Conservation (phyloP, 2,329 filamentous ascomycete genomes). For the Penicillium glabrum region DNA sequence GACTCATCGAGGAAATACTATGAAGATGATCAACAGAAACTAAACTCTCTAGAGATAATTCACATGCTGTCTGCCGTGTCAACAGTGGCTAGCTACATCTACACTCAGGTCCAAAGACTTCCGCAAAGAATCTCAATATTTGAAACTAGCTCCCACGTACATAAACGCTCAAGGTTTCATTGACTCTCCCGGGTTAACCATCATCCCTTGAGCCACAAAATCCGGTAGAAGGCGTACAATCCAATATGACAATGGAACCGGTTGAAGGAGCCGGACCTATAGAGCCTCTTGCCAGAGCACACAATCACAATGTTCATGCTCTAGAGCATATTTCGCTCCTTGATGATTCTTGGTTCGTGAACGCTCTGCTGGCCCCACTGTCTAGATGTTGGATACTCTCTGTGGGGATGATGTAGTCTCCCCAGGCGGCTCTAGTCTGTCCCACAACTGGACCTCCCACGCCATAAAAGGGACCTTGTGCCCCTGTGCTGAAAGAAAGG, state of each 20-base stretch:
- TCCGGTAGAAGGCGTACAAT: background rate
- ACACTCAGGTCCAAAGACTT: background rate
- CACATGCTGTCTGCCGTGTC: background rate
- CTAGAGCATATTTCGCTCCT: background rate
- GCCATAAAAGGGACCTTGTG: background rate
- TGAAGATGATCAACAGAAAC: too few relatives aligned
- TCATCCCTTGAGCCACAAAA: background rate
- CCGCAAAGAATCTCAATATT: background rate
- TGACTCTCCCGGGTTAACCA: background rate
- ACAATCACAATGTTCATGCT: background rate
- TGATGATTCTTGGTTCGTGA: background rate
- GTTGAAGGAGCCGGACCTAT: background rate
- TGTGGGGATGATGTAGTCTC: slow-evolving; percentile 12
- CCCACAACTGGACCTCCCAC: background rate
- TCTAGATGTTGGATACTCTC: background rate
- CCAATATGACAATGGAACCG: background rate
- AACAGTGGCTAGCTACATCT: background rate
- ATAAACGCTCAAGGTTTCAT: background rate
- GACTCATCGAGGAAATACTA: background rate
- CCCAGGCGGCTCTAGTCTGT: background rate
- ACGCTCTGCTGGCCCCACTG: background rate
- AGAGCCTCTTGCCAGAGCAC: background rate
- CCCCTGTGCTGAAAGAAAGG: background rate
- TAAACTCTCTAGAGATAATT: too few relatives aligned
- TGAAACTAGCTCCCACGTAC: background rate